Percentiles rank a stretch among this genome's conserved stretches.
These are phyloP conservation scores for Dryas drummondii DNA, from an alignment of 306 rosid genomes.

Conservation along the genomic window DNA sequence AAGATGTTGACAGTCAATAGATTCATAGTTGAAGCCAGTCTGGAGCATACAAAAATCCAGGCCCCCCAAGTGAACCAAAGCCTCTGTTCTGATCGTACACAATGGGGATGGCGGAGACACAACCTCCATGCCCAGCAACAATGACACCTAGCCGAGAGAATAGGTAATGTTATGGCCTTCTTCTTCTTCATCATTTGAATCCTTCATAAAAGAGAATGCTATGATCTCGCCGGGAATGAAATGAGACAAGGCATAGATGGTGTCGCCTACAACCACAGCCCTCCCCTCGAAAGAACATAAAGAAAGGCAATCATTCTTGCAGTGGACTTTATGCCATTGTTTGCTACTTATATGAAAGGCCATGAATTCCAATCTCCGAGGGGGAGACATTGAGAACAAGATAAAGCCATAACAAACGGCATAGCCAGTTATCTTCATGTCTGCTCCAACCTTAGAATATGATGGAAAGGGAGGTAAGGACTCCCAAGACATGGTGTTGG, in stretches of 20 bases:
- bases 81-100: not conserved
- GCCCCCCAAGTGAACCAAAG: not conserved
- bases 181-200: not conserved
- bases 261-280: not conserved
- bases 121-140: too few relatives aligned
- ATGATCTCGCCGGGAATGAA: not conserved
- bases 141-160: not conserved
- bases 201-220: not conserved
- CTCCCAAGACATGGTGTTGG: not conserved
- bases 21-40: not conserved
- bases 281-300: not conserved
- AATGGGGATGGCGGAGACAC: not conserved
- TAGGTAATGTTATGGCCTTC: not conserved
- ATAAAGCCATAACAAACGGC: not conserved
- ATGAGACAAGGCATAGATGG: not conserved
- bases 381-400: not conserved
- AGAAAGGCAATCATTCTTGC: not conserved
- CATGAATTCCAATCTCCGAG: fast-evolving
- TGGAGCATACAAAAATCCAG: not conserved
- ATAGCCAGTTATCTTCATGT: not conserved
- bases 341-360: not conserved
- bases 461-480: not conserved
- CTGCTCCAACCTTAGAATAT: too few relatives aligned
- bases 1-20: not conserved
- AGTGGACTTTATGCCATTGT: not conserved